Evolutionary conservation across 106 monocot genomes (phyloP).

Genomic region (Amphibolis antarctica): DNA sequence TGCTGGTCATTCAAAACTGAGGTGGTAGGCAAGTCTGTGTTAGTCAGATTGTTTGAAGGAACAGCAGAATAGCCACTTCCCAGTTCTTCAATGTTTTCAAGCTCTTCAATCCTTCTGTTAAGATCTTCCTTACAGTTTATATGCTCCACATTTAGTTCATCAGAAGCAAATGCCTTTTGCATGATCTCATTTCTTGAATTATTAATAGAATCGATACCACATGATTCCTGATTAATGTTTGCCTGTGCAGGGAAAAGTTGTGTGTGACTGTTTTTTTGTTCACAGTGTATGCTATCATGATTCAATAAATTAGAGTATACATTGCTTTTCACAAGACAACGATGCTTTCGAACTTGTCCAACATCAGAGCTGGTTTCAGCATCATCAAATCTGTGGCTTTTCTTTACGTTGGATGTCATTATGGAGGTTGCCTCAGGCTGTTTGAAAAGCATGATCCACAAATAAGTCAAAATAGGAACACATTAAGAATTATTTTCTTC

Average conservation of each 20-base stretch:
- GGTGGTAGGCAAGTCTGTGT: neutral
- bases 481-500: neutral
- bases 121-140: slow-evolving; percentile 1
- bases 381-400: slow-evolving; percentile 12
- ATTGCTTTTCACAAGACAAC: slow-evolving; percentile 24
- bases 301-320: slow-evolving; percentile 8
- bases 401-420: slow-evolving; percentile 15
- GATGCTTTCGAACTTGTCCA: slow-evolving; percentile 18
- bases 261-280: slow-evolving; percentile 2
- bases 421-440: slow-evolving; percentile 19
- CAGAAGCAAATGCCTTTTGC: neutral
- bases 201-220: slow-evolving; percentile 14
- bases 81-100: slow-evolving; percentile 5
- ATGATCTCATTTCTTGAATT: neutral
- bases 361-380: slow-evolving; percentile 5
- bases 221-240: neutral
- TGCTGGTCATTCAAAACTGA: slow-evolving; percentile 2
- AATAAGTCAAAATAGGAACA: neutral
- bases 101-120: slow-evolving; percentile 3
- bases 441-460: slow-evolving; percentile 7
- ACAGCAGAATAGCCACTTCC: neutral
- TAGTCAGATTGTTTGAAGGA: slow-evolving; percentile 2
- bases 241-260: slow-evolving; percentile 1
- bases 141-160: neutral
- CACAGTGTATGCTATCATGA: slow-evolving; percentile 2